Base-by-base conservation (phyloP, 805 yeast genomes). In the Scheffersomyces spartinae region DNA sequence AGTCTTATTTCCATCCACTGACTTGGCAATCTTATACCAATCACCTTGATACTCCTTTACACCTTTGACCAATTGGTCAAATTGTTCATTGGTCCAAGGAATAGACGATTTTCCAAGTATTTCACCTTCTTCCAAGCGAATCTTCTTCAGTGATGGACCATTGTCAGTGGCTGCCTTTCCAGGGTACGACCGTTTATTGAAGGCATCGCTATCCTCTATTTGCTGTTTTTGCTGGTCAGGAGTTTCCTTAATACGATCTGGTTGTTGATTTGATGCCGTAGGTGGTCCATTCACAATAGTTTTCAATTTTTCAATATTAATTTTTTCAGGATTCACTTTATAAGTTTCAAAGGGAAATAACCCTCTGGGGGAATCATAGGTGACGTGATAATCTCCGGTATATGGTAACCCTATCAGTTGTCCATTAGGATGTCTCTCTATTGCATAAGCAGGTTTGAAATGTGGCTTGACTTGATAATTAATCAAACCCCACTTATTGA, bases 401-500 rank as follows among this genome's bases (percentile, higher is more conserved):
- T 64, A 72, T 13, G 85, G 86, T 23, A 83, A 79, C 7, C 62
- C 62, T 14, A 55, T 61, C 43, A 44, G 54, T 13, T 45, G 42
- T 1, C 64, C 66, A 33, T 56, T 55, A 7, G 63, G 58, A 20
- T 56, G 34, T 30, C 56, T 58, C 29, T 74, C 81, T 10, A 76
- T 63, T 3, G 64, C 60, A 26, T 71, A 61, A 14, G 66, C 65
- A 3, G 93, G 91, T 34, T 75, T 68, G 27, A 74, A 61, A 34
- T 72, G 80, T 2, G 86, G 82, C 45, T 78, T 81, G 2, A 86
- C 93, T 50, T 86, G 96, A 49, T 86, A 86, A 51, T 86, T 86
- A 27, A 86, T 82, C 26, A 86, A 60, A 0, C 96, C 96, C 96
- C 96, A 86, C 47, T 79, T 80, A 39, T 74, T 82, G 30, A 86